Evolutionary conservation across 768 basidiomycete genomes (phyloP).

Genomic region (Suillus weaverae): DNA sequence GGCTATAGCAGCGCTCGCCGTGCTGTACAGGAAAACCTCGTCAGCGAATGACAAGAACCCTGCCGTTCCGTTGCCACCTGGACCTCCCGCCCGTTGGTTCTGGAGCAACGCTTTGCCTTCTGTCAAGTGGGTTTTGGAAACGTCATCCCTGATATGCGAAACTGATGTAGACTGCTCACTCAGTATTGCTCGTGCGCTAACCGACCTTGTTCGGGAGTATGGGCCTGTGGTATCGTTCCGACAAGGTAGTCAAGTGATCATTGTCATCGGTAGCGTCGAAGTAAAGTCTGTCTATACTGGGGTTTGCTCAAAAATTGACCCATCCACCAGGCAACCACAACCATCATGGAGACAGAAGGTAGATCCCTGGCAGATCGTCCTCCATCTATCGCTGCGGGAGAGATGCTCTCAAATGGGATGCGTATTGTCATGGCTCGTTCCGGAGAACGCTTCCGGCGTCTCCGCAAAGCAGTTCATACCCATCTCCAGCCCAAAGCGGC

Average conservation of each 20-base stretch:
- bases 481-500: conserved; percentile 51
- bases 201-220: conserved; percentile 55
- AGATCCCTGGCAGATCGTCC: conserved; percentile 49
- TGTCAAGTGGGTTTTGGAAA: conserved; percentile 4
- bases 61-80: conserved; percentile 6
- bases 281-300: background rate
- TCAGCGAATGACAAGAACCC: conserved; percentile 5
- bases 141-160: too few species aligned
- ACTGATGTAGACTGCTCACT: background rate
- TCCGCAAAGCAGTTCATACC: conserved; percentile 54
- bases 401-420: conserved; percentile 55
- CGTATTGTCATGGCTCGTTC: conserved; percentile 47
- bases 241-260: conserved; percentile 36
- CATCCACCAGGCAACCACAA: conserved; percentile 45
- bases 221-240: conserved; percentile 58
- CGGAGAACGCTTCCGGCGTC: conserved; percentile 53
- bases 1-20: background rate
- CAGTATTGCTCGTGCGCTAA: conserved; percentile 33
- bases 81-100: conserved; percentile 12
- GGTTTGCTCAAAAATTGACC: background rate
- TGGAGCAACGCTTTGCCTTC: conserved; percentile 9
- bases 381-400: conserved; percentile 48
- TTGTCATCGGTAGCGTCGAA: conserved; percentile 14
- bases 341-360: conserved; percentile 60
- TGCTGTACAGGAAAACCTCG: conserved; percentile 9